Base-by-base conservation (phyloP, 2,329 filamentous ascomycete species). In the Aureobasidium sp. region DNA sequence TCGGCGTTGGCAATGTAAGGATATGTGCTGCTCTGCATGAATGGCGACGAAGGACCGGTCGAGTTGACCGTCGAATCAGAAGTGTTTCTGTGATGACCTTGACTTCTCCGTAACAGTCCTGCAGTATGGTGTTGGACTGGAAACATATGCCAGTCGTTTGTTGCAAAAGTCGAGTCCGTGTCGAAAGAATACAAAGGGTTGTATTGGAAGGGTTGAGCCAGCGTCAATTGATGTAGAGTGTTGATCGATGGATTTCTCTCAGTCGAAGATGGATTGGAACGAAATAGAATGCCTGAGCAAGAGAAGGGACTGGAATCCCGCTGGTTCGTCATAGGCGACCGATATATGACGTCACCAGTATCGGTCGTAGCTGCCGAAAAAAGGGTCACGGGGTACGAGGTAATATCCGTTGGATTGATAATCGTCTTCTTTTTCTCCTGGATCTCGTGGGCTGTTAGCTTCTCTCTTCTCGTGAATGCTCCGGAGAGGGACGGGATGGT, bases 1-100 rank as follows among this genome's bases (percentile, higher is more conserved):
- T 80, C 78, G 66, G 75, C 68, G 66, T 74, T 74, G 63, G 76
- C 76, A 67, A 82, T 79, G 59, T 77, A 77, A 59, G 73, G 70
- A 63, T 70, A 68, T 9, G 67, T 66, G 53, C 66, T 67, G 63
- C 69, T 72, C 63, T 71, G 71, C 61, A 70, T 69, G 66, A 74
- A 74, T 63, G 78, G 77, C 61, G 78, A 79, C 37, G 74, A 75
- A 32, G 78, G 74, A 46, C 76, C 75, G 56, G 71, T 73, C 27
- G 76, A 78, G 59, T 72, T 75, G 48, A 78, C 74, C 5, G 80
- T 74, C 59, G 71, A 73, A 24, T 70, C 70, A n/a, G 73, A 75
- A 5, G 29, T 27, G 44, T 44, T 63, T 48, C 62, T 46, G 10
- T 47, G 29, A n/a, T 63, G 62, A 4, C 46, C 57, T 34, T 43